Conservation (phyloP, 768 basidiomycete species). For the Podaxis sp. region DNA sequence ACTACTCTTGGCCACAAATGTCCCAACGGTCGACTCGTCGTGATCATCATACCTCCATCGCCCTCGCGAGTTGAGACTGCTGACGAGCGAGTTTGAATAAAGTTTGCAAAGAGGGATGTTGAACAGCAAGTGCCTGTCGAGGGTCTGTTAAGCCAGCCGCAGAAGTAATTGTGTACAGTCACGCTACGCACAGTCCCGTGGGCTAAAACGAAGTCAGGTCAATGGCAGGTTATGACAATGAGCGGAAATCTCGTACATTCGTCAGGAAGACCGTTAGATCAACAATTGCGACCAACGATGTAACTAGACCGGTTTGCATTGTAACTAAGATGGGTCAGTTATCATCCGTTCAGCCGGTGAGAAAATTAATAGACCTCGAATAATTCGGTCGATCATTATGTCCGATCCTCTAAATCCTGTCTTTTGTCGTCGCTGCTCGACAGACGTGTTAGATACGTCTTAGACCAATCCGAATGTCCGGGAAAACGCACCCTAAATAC, state of each 20-base stretch:
- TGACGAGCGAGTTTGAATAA: background rate
- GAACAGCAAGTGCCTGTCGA: background rate
- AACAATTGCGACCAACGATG: background rate
- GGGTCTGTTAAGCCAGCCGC: background rate
- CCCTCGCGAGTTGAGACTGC: background rate
- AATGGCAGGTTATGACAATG: background rate
- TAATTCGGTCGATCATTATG: background rate
- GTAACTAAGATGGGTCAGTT: background rate
- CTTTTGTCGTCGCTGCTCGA: background rate
- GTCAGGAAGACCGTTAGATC: background rate
- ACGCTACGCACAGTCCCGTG: background rate
- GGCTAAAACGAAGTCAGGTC: background rate
- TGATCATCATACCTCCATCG: background rate
- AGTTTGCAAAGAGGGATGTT: background rate
- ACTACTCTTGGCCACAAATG: background rate
- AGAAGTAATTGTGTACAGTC: background rate
- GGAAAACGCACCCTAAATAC: background rate
- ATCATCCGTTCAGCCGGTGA: background rate
- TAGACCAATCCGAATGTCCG: background rate
- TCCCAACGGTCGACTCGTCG: background rate
- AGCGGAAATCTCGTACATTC: background rate
- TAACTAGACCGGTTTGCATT: background rate
- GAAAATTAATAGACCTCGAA: background rate
- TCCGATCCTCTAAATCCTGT: background rate
- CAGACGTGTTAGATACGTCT: background rate